Conservation (phyloP, 2,329 filamentous ascomycete genomes). For the Calonectria hawksworthii region DNA sequence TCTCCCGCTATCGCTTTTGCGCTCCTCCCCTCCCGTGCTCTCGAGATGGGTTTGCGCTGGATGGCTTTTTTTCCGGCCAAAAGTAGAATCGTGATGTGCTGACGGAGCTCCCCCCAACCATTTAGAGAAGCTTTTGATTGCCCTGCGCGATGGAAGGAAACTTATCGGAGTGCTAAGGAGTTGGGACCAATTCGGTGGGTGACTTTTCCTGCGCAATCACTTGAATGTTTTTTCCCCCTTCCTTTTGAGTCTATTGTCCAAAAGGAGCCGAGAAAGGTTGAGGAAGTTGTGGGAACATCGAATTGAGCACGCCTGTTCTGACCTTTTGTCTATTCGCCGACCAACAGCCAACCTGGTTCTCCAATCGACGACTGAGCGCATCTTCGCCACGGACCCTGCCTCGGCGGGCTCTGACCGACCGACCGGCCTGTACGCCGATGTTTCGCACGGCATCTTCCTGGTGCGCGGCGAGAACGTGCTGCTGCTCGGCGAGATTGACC, state of each 20-base stretch:
- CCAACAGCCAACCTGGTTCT: constrained; percentile 89
- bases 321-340: not conserved
- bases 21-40: constrained; percentile 12
- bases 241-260: not conserved
- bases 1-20: constrained; percentile 27
- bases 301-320: constrained; percentile 17
- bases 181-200: constrained; percentile 97
- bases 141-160: constrained; percentile 93
- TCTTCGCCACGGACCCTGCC: constrained; percentile 74
- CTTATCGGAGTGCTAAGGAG: constrained; percentile 92
- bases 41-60: not conserved
- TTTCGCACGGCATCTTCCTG: constrained; percentile 88
- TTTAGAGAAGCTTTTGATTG: constrained; percentile 93
- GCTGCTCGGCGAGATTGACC: constrained; percentile 93
- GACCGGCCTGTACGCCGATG: constrained; percentile 80
- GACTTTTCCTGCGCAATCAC: constrained; percentile 4
- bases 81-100: constrained; percentile 41
- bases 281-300: not conserved
- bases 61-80: not conserved
- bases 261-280: not conserved
- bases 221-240: not conserved
- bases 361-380: constrained; percentile 90
- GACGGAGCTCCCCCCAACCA: constrained; percentile 33
- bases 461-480: constrained; percentile 98
- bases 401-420: constrained; percentile 53